A percentile compares a stretch with the other conserved stretches of the same genome.
phyloP scores from a whole-genome alignment of 169 alveolate species.

The Plasmodium inui region DNA sequence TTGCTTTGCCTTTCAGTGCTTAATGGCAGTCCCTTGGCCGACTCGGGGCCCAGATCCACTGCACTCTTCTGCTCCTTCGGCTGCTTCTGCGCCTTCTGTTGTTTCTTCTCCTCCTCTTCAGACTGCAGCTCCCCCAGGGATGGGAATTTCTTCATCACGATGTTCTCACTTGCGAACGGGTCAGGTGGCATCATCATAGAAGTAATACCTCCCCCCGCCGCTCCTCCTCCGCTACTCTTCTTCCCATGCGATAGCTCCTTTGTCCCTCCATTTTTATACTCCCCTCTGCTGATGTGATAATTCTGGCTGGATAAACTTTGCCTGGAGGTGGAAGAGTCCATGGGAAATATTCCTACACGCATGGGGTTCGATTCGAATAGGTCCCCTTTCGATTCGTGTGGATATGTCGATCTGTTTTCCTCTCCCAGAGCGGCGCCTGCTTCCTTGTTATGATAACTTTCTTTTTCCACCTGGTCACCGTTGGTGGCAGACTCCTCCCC shows the following conservation, averaged over 20 bases:
- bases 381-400: neutral
- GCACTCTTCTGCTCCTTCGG: neutral
- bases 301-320: neutral
- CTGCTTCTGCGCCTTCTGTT: neutral
- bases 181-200: neutral
- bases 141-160: neutral
- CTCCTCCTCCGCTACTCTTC: neutral
- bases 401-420: neutral
- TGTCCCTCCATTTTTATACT: neutral
- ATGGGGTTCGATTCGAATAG: neutral
- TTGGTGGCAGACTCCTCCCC: neutral
- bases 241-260: neutral
- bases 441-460: neutral
- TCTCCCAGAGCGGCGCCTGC: neutral
- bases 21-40: neutral
- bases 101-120: neutral
- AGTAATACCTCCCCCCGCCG: neutral
- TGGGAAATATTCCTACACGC: neutral
- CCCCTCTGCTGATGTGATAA: neutral
- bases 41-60: neutral
- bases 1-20: neutral
- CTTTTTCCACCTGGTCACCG: neutral
- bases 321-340: neutral
- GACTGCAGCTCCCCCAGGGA: neutral
- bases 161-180: neutral